Evolutionary conservation across 257 asterid species (phyloP), one percentile per base, ranked within the genome.

Genomic region (Marsdenia floribunda): DNA sequence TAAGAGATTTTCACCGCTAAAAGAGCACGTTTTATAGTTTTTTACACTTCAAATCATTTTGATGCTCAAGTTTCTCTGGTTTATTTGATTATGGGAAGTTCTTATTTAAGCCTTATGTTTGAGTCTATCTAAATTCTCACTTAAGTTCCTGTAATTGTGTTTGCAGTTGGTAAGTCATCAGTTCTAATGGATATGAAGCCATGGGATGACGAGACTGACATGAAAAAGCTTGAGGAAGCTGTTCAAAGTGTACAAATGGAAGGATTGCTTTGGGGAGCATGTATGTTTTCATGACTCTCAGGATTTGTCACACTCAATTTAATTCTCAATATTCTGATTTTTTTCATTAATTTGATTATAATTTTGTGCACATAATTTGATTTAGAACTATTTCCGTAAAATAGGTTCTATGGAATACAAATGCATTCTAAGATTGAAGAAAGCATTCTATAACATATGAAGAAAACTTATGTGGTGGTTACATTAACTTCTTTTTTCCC

Each of bases 191-290:
- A 92, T 78, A 76, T 93, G 6, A 93, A 93, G 76, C 96, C 98
- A 72, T 90, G 98, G 98, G 99, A 95, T 79, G 99, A 95, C 42
- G 99, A 95, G 81, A 95, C 99, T 18, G 98, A 90, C 73, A 95
- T 95, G 99, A 86, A 92, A 74, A 85, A 87, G 81, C 98, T 94
- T 18, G 99, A 94, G 78, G 99, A 94, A 84, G 93, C 96, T 26
- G 96, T 94, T 57, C 84, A 91, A 72, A 75, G 87, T 61, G 91
- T 93, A 76, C 33, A 79, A 57, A 77, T 87, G 91, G 98, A 93
- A 60, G 98, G 99, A 79, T 90, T 94, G 61, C 59, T 82, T 59
- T 94, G 92, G 95, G 99, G 99, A 77, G 99, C 97, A 69, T 88
- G 97, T 94, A 81, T 57, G 96, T 69, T 46, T 70, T 57, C 40